Conservation (phyloP, 805 yeast species). For the Starmerella roubikii region DNA sequence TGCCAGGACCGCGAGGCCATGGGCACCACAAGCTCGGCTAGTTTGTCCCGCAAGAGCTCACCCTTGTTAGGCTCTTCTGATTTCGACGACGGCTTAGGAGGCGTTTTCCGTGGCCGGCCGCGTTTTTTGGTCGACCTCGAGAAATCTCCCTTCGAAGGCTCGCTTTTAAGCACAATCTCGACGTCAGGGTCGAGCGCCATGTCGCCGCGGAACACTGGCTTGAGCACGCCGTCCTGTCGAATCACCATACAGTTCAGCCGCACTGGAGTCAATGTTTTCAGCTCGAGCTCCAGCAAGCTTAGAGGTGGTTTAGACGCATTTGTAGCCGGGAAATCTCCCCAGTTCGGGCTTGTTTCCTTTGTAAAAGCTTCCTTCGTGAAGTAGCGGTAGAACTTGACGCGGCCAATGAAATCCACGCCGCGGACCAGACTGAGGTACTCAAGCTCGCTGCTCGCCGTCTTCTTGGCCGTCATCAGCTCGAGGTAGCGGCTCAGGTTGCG, state of each 20-base stretch:
- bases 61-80: too few species aligned
- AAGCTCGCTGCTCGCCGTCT: constrained; percentile 10
- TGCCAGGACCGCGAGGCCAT: too few species aligned
- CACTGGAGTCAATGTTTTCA: neutral
- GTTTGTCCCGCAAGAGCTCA: too few species aligned
- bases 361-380: constrained; percentile 34
- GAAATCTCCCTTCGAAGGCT: neutral
- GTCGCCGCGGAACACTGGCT: constrained; percentile 23
- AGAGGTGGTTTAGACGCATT: neutral
- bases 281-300: neutral
- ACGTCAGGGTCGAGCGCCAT: constrained; percentile 1
- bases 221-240: constrained; percentile 6
- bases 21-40: too few species aligned
- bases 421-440: constrained; percentile 36
- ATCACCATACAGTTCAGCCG: constrained; percentile 5
- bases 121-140: constrained; percentile 2
- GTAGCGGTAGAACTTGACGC: constrained; percentile 57
- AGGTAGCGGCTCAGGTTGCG: constrained; percentile 40
- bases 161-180: constrained; percentile 6
- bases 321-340: constrained; percentile 21
- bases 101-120: constrained; percentile 19
- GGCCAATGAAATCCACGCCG: constrained; percentile 60
- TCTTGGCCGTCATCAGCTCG: constrained; percentile 33
- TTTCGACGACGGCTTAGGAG: too few species aligned
- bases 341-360: constrained; percentile 18